Conservation (phyloP, 2,329 filamentous ascomycete species). For the Clarireedia monteithiana region DNA sequence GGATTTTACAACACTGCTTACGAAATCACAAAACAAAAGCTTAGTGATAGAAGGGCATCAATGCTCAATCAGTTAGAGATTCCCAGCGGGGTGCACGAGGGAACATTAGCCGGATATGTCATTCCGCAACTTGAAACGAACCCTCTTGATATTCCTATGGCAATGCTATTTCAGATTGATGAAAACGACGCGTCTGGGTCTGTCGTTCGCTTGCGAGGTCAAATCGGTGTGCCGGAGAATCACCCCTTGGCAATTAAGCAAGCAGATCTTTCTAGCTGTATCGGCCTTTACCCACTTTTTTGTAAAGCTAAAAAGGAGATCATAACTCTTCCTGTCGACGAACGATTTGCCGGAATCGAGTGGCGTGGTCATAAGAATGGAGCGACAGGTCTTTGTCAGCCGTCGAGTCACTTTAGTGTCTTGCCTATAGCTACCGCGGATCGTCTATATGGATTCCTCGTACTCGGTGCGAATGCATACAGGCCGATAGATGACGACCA, state of each 20-base stretch:
- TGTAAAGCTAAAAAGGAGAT: constrained; percentile 15
- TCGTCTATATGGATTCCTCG: constrained; percentile 19
- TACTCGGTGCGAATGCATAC: constrained; percentile 23
- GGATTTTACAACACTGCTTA: constrained; percentile 19
- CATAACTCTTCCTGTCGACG: constrained; percentile 18
- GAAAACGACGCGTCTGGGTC: constrained; percentile 15
- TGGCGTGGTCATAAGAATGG: constrained; percentile 12
- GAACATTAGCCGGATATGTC: constrained; percentile 13
- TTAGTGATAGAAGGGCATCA: constrained; percentile 18
- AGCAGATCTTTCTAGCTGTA: constrained; percentile 15
- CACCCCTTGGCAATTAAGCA: constrained; percentile 16
- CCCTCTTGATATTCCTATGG: constrained; percentile 23
- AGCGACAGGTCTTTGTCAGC: constrained; percentile 15
- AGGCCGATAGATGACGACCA: constrained; percentile 22
- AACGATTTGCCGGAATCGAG: constrained; percentile 15
- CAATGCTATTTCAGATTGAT: constrained; percentile 22
- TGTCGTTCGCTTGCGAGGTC: constrained; percentile 8
- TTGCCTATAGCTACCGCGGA: constrained; percentile 17
- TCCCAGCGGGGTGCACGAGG: constrained; percentile 7
- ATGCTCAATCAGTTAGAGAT: constrained; percentile 20
- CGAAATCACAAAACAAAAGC: constrained; percentile 21
- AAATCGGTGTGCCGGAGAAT: constrained; percentile 19
- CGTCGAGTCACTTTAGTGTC: constrained; percentile 18
- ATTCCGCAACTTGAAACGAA: constrained; percentile 20
- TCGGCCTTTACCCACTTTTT: constrained; percentile 19